Base-by-base conservation (phyloP, 2,329 filamentous ascomycete species). In the Penicillium sp. region DNA sequence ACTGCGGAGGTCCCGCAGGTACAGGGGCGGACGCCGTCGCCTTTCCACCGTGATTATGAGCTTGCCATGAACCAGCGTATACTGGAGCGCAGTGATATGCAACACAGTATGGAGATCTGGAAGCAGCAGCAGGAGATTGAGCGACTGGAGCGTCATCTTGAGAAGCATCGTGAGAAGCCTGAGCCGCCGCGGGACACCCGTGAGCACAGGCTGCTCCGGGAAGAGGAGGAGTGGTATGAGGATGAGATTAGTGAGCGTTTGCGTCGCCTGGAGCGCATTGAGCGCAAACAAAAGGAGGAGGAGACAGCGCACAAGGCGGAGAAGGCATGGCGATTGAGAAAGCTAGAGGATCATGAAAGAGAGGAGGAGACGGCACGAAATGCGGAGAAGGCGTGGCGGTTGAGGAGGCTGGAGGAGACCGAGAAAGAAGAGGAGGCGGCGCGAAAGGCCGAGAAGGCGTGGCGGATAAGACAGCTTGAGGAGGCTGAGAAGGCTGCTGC, bases 171-270 rank as follows among this genome's bases (percentile, higher is more conserved):
- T 9, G 60, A 68, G 48, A 57, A 62, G 52, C 56, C 60, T 5
- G 65, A 69, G 26, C 39, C 61, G 5, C 33, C 26, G 11, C 63
- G 60, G 3, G 67, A 72, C 10, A 55, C 63, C 14, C 61, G 64
- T 14, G 67, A 72, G 11, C 55, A 62, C 31, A 70, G 70, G 24
- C 55, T 70, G 44, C 59, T 70, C 22, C 70, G 63, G 37, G 64
- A 78, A 49, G 74, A 78, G 53, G 78, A 82, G 13, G 75, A 79
- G 57, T 63, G 73, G 70, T 63, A 77, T 70, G 63, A 79, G 73
- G 69, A 74, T 19, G 74, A 75, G 58, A 70, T 73, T 46, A 70
- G 67, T 52, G 72, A 75, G 45, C 74, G 75, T 48, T 68, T 75
- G 50, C 74, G 70, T 37, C 65, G 67, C 33, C 66, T 74, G 22